A percentile compares a stretch with the other conserved stretches of the same genome.
Conservation (phyloP, 495 filamentous ascomycete genomes). For the Bryoglossum gracile region DNA sequence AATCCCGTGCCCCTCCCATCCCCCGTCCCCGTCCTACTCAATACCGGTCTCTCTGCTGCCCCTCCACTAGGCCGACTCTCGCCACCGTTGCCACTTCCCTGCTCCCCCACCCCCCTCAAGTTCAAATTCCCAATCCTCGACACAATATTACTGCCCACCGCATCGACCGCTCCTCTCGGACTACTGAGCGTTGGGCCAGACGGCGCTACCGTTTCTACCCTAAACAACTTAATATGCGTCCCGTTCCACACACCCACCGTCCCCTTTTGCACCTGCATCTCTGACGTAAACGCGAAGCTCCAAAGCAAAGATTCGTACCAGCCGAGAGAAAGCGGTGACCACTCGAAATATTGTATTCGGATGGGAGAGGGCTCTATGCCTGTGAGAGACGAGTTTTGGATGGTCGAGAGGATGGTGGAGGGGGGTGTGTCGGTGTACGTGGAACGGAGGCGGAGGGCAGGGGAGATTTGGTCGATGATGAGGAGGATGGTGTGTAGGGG, state of each 20-base stretch:
- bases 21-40: slow-evolving; percentile 13
- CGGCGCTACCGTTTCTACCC: slow-evolving; percentile 74
- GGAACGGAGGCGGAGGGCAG: slow-evolving; percentile 34
- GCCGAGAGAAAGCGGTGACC: slow-evolving; percentile 84
- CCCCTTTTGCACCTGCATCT: slow-evolving; percentile 81
- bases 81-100: background rate
- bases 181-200: slow-evolving; percentile 74
- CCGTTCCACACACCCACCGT: slow-evolving; percentile 95
- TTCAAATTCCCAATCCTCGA: slow-evolving; percentile 77
- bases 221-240: slow-evolving; percentile 80
- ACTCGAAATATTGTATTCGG: slow-evolving; percentile 86
- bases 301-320: slow-evolving; percentile 96
- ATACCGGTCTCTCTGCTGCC: background rate
- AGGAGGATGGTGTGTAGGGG: slow-evolving; percentile 87
- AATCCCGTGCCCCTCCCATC: slow-evolving; percentile 7
- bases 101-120: slow-evolving; percentile 8
- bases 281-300: slow-evolving; percentile 88
- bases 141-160: slow-evolving; percentile 87
- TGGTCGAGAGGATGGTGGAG: slow-evolving; percentile 35
- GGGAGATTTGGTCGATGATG: slow-evolving; percentile 57
- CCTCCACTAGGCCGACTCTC: no score
- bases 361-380: slow-evolving; percentile 69
- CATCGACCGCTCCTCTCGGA: slow-evolving; percentile 89
- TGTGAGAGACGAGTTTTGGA: slow-evolving; percentile 26
- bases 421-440: slow-evolving; percentile 33